Conservation (phyloP, 1,284 basidiomycete species). For the Fomitopsis betulina region DNA sequence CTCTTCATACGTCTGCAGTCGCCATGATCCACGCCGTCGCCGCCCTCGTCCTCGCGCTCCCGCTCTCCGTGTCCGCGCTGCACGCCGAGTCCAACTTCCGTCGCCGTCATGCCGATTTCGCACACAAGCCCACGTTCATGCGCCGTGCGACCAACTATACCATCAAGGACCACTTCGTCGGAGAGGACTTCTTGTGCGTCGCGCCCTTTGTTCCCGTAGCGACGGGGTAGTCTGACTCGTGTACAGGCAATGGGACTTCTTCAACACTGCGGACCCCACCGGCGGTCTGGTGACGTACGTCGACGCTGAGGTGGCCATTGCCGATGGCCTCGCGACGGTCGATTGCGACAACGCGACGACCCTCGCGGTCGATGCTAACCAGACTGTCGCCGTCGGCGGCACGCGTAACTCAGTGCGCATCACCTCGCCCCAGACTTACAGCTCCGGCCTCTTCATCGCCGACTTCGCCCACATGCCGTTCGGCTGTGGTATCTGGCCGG, state of each 20-base stretch:
- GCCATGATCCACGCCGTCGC: conserved; percentile 17
- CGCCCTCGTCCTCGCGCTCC: conserved; percentile 17
- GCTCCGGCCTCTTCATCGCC: conserved; percentile 72
- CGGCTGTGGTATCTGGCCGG: conserved; percentile 82
- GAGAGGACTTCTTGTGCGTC: conserved; percentile 10
- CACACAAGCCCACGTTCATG: conserved; percentile 9
- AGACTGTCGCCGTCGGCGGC: conserved; percentile 42
- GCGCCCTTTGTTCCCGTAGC: not conserved
- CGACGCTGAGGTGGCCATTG: conserved; percentile 38
- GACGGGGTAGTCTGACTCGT: not conserved
- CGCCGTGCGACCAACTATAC: conserved; percentile 24
- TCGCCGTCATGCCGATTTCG: conserved; percentile 12
- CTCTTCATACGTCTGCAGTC: not conserved
- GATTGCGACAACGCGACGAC: conserved; percentile 49
- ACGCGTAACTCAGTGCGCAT: conserved; percentile 74
- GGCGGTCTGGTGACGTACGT: conserved; percentile 59
- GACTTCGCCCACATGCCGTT: conserved; percentile 74
- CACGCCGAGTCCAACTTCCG: conserved; percentile 11
- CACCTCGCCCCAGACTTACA: conserved; percentile 59
- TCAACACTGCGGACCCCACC: conserved; percentile 59
- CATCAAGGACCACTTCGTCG: conserved; percentile 32
- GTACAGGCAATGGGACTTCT: conserved; percentile 61
- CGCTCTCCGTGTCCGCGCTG: conserved; percentile 18
- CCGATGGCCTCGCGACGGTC: conserved; percentile 53
- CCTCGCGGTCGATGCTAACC: conserved; percentile 60